Evolutionary conservation across 306 rosid genomes (phyloP).

Genomic region (Gastrolobium bilobum): DNA sequence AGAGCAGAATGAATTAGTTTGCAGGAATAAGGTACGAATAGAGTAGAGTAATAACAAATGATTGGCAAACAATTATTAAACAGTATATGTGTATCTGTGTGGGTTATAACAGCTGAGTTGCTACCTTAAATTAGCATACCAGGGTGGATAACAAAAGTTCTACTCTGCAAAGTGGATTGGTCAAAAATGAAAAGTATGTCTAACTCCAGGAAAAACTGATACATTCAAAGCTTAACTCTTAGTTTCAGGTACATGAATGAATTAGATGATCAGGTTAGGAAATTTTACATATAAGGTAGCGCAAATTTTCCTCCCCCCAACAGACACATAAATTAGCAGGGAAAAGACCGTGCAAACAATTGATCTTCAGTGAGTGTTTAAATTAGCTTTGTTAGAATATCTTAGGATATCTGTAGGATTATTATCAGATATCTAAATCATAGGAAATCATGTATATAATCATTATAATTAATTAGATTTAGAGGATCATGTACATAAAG

Average conservation of each 20-base stretch:
- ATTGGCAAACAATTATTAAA: slow-evolving; percentile 39
- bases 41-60: slow-evolving; percentile 23
- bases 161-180: slow-evolving; percentile 2
- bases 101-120: background rate
- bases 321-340: slow-evolving; percentile 12
- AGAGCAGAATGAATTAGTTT: slow-evolving; percentile 53
- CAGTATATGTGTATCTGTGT: background rate
- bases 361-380: background rate
- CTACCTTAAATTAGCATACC: background rate
- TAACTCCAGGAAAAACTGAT: slow-evolving; percentile 14
- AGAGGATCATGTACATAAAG: too few species aligned
- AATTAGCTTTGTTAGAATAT: too few species aligned
- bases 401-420: too few species aligned
- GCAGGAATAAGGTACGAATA: slow-evolving; percentile 39
- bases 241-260: slow-evolving; percentile 30
- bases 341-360: slow-evolving; percentile 11
- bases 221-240: slow-evolving; percentile 15
- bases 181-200: slow-evolving; percentile 16
- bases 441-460: too few species aligned
- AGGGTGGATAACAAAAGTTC: slow-evolving; percentile 8
- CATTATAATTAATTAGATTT: too few species aligned
- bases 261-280: background rate
- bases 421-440: too few species aligned
- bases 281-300: background rate
- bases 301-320: slow-evolving; percentile 12